Conservation (phyloP, 1,139 yeast species). For the Saccharomyces hybrid region DNA sequence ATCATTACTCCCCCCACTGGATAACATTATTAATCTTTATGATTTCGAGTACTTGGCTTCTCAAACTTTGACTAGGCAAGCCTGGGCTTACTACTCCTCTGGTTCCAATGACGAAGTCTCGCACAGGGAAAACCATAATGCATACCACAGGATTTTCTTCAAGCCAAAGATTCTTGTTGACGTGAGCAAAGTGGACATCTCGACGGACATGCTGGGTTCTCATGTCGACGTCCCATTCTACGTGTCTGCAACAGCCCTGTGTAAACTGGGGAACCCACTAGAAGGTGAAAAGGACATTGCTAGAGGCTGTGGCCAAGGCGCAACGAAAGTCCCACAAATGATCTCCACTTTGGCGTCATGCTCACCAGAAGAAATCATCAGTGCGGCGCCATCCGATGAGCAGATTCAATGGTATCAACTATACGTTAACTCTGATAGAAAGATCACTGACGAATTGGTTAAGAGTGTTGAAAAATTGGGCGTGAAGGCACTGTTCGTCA, state of each 20-base stretch:
- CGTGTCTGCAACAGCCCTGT: constrained; percentile 74
- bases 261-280: constrained; percentile 63
- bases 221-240: constrained; percentile 60
- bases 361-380: constrained; percentile 63
- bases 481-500: constrained; percentile 69
- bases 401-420: constrained; percentile 81
- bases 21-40: constrained; percentile 29
- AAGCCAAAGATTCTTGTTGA: constrained; percentile 71
- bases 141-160: constrained; percentile 80
- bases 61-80: constrained; percentile 62
- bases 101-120: constrained; percentile 92
- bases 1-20: constrained; percentile 32
- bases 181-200: constrained; percentile 43
- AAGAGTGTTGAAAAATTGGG: constrained; percentile 70
- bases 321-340: constrained; percentile 67
- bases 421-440: constrained; percentile 70
- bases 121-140: constrained; percentile 78
- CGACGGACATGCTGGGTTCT: constrained; percentile 49
- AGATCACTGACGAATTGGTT: constrained; percentile 51
- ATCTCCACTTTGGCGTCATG: constrained; percentile 73
- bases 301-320: constrained; percentile 56
- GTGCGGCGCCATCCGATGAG: constrained; percentile 41
- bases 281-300: constrained; percentile 78
- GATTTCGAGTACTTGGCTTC: constrained; percentile 77
- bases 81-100: constrained; percentile 88